Evolutionary conservation across 2,329 filamentous ascomycete genomes (phyloP).

Genomic region (Fusarium denticulatum): DNA sequence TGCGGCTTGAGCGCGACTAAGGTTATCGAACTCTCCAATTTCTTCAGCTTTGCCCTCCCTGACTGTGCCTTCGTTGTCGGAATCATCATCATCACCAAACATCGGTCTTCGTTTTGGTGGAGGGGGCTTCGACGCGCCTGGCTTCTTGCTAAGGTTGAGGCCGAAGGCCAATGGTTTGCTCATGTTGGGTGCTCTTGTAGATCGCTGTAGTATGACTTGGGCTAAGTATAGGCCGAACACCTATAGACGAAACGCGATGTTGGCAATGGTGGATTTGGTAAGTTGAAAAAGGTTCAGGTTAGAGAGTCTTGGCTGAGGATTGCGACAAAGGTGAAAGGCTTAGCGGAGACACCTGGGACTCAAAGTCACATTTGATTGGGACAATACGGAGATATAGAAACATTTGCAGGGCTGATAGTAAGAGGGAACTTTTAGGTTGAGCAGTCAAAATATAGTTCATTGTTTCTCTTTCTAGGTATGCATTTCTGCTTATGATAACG

Average conservation of each 20-base stretch:
- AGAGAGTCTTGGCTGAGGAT: not conserved
- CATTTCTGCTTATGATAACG: not conserved
- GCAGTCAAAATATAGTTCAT: not conserved
- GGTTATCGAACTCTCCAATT: conserved; percentile 72
- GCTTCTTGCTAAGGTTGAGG: conserved; percentile 70
- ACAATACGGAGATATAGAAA: not conserved
- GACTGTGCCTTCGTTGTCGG: conserved; percentile 59
- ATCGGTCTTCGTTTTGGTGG: conserved; percentile 63
- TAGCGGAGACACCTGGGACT: not conserved
- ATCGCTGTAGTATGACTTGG: not conserved
- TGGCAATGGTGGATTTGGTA: not conserved
- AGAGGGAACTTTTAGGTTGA: no score
- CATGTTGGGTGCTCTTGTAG: conserved; percentile 46
- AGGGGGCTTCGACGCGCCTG: conserved; percentile 58
- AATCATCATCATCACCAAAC: conserved; percentile 66
- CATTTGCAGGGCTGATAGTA: not conserved
- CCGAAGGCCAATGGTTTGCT: conserved; percentile 65
- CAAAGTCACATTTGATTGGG: not conserved
- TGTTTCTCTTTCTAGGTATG: not conserved
- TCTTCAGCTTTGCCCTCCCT: conserved; percentile 58
- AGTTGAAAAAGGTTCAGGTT: conserved; percentile 14
- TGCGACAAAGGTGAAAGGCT: not conserved
- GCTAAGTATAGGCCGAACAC: not conserved
- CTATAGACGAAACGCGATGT: not conserved
- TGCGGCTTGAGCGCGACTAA: conserved; percentile 43